Evolutionary conservation across 73 alveolate genomes (phyloP).

Genomic region (Symbiodinium natans): DNA sequence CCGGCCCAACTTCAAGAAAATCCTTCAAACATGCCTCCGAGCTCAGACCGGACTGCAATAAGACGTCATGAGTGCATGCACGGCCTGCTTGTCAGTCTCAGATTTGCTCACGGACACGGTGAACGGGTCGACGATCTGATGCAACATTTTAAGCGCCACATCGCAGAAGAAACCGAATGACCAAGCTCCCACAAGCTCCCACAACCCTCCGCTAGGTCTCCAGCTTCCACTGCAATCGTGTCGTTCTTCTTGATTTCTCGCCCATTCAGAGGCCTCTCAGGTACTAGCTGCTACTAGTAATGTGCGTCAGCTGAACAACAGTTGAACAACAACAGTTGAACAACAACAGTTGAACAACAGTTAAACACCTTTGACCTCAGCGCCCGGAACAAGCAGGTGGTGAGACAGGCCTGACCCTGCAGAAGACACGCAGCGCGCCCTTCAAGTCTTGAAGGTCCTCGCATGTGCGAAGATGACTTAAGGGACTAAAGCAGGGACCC

Average conservation of each 20-base stretch:
- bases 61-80: background rate
- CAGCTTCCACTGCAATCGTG: background rate
- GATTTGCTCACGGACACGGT: background rate
- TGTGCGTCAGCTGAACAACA: no score
- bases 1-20: no score
- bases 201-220: no score
- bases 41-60: background rate
- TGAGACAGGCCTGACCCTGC: background rate
- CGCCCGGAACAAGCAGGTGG: background rate
- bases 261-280: background rate
- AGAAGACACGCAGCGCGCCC: conserved; percentile 1
- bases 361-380: no score
- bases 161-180: background rate
- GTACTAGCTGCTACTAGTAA: background rate
- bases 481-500: no score
- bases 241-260: conserved; percentile 1
- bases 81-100: background rate
- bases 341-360: no score
- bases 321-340: no score
- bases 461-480: no score
- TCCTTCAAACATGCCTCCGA: no score
- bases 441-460: background rate
- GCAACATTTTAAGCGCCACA: no score
- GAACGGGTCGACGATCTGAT: background rate
- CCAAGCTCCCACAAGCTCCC: background rate